A percentile compares a stretch with the other conserved stretches of the same genome.
Conservation (phyloP, 768 basidiomycete genomes). For the Lactifluus pinguis region DNA sequence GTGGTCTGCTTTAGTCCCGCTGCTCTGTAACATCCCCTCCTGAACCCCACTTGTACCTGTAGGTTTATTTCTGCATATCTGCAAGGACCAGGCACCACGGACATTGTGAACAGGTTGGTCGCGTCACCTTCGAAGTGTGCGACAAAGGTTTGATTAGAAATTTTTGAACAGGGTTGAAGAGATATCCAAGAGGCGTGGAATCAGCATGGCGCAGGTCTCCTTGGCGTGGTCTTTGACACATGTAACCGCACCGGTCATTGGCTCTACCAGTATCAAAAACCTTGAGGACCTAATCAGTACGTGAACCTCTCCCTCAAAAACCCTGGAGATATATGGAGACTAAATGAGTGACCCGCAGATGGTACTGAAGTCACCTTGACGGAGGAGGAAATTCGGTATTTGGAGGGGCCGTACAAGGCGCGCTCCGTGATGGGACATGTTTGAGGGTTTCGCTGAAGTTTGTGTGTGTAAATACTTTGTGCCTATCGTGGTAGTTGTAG, state of each 20-base stretch:
- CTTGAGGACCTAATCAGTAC: constrained; percentile 15
- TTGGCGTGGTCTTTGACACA: constrained; percentile 26
- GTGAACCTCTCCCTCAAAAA: neutral
- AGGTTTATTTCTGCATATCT: neutral
- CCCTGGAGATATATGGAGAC: neutral
- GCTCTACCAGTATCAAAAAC: constrained; percentile 14
- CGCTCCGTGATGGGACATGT: constrained; percentile 9
- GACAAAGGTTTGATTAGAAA: neutral
- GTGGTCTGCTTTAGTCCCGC: no score
- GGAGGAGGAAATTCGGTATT: constrained; percentile 11
- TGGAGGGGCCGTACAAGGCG: constrained; percentile 16
- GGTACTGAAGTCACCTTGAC: constrained; percentile 7
- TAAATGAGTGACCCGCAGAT: neutral
- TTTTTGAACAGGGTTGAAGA: constrained; percentile 29
- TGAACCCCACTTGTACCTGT: neutral
- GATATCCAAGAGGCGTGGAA: constrained; percentile 29
- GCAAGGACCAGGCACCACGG: constrained; percentile 2
- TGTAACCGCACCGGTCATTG: constrained; percentile 10
- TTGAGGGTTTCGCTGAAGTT: neutral
- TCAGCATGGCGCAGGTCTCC: constrained; percentile 37
- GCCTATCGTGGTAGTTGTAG: no score
- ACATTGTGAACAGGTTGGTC: constrained; percentile 16
- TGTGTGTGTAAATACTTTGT: neutral
- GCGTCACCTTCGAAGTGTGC: neutral
- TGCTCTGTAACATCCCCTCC: neutral